Conservation (phyloP, 2,329 filamentous ascomycete genomes). For the Claviceps maximensis region DNA sequence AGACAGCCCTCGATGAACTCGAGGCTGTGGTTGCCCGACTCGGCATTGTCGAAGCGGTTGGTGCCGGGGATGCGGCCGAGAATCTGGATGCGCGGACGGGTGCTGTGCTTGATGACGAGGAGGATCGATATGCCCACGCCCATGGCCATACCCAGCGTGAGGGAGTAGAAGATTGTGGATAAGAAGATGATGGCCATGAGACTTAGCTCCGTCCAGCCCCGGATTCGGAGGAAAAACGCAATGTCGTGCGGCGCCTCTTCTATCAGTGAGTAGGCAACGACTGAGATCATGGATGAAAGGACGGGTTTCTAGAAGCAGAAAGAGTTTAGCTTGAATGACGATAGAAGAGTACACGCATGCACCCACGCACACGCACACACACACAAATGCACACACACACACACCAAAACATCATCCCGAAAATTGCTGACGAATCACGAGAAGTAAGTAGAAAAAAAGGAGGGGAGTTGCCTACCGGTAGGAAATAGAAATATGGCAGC, state of each 20-base stretch:
- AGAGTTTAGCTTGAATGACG: too few relatives aligned
- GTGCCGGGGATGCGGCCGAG: constrained; percentile 79
- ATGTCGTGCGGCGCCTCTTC: constrained; percentile 94
- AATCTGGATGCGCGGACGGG: constrained; percentile 89
- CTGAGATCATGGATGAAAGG: constrained; percentile 83
- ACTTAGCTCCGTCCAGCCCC: constrained; percentile 71
- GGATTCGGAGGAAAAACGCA: constrained; percentile 73
- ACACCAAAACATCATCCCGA: too few relatives aligned
- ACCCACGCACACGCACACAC: too few relatives aligned
- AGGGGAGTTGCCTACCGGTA: too few relatives aligned
- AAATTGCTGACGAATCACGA: too few relatives aligned
- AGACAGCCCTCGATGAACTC: constrained; percentile 87
- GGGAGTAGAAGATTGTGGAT: constrained; percentile 87
- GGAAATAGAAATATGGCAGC: constrained; percentile 83
- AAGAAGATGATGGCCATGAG: constrained; percentile 87
- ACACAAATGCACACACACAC: too few relatives aligned
- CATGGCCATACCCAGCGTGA: constrained; percentile 85
- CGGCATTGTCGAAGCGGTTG: constrained; percentile 75
- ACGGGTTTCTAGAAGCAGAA: constrained; percentile 63
- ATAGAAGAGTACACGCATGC: too few relatives aligned
- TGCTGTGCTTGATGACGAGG: constrained; percentile 80
- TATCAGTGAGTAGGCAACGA: constrained; percentile 86
- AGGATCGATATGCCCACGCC: constrained; percentile 85
- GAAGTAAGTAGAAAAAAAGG: too few relatives aligned
- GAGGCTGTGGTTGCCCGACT: constrained; percentile 54